phyloP scores from a whole-genome alignment of 2,329 filamentous ascomycete genomes.

The Bipolaris zeicola region DNA sequence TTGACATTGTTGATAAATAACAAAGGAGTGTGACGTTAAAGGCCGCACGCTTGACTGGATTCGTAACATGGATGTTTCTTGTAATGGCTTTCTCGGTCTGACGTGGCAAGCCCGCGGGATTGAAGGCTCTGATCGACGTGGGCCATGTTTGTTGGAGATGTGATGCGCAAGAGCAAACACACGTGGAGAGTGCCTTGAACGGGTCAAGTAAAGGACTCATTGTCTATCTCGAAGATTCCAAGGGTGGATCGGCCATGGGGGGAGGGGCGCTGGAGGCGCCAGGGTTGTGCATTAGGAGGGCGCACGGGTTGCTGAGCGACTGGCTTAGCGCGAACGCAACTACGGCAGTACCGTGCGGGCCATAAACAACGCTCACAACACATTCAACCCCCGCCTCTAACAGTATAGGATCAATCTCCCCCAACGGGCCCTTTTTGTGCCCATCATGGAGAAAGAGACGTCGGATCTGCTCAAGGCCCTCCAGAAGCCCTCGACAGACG shows the following conservation, averaged over 20 bases:
- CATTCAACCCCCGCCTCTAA: conserved; percentile 26
- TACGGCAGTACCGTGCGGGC: conserved; percentile 8
- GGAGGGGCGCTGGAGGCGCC: conserved; percentile 10
- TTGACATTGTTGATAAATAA: background rate
- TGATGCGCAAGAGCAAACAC: background rate
- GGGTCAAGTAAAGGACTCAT: background rate
- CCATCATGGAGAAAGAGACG: conserved; percentile 61
- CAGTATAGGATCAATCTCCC: conserved; percentile 21
- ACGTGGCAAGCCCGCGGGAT: conserved; percentile 1
- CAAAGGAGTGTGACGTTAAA: background rate
- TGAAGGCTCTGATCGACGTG: conserved; percentile 1
- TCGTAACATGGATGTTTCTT: background rate
- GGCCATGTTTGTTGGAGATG: background rate
- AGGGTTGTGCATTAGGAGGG: conserved; percentile 13
- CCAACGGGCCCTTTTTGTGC: conserved; percentile 39
- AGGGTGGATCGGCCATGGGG: conserved; percentile 14
- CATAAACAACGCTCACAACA: conserved; percentile 19
- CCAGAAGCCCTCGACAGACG: conserved; percentile 67
- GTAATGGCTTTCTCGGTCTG: conserved; percentile 1
- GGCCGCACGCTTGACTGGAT: background rate
- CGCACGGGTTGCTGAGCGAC: conserved; percentile 21
- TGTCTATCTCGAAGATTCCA: conserved; percentile 8
- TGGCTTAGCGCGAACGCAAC: conserved; percentile 13
- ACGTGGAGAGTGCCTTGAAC: background rate
- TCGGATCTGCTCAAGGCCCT: conserved; percentile 58